Conservation (phyloP, 768 basidiomycete genomes). For the Lactifluus piperatus region DNA sequence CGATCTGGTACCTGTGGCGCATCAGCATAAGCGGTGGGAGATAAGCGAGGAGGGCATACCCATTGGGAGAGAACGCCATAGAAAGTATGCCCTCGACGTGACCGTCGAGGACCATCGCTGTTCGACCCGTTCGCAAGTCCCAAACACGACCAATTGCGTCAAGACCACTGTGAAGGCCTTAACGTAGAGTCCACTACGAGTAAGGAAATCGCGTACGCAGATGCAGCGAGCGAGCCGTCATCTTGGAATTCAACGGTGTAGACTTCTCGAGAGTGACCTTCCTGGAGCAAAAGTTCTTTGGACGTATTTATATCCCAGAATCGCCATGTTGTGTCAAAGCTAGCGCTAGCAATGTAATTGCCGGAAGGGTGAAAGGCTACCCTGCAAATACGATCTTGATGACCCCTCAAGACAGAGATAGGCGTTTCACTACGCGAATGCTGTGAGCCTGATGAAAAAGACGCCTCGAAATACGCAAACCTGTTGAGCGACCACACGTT, state of each 20-base stretch:
- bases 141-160: slow-evolving; percentile 97
- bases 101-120: slow-evolving; percentile 96
- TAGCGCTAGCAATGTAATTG: slow-evolving; percentile 86
- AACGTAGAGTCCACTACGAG: background rate
- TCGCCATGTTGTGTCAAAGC: slow-evolving; percentile 96
- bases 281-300: slow-evolving; percentile 81
- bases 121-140: slow-evolving; percentile 92
- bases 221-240: slow-evolving; percentile 88
- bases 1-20: slow-evolving; percentile 79
- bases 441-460: background rate
- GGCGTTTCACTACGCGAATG: slow-evolving; percentile 60
- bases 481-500: slow-evolving; percentile 85
- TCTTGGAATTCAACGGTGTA: slow-evolving; percentile 94
- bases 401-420: slow-evolving; percentile 79
- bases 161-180: slow-evolving; percentile 53
- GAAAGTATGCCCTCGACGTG: slow-evolving; percentile 90
- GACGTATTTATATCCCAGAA: slow-evolving; percentile 86
- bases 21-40: slow-evolving; percentile 5
- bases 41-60: slow-evolving; percentile 44
- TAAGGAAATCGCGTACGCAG: slow-evolving; percentile 53
- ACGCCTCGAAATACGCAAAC: slow-evolving; percentile 32
- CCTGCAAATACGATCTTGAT: slow-evolving; percentile 84
- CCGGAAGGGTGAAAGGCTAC: slow-evolving; percentile 97
- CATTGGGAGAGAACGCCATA: slow-evolving; percentile 91
- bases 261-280: slow-evolving; percentile 96